These are phyloP conservation scores for Aquilaria sinensis DNA, from an alignment of 345 rosid genomes.

Conservation along the genomic window DNA sequence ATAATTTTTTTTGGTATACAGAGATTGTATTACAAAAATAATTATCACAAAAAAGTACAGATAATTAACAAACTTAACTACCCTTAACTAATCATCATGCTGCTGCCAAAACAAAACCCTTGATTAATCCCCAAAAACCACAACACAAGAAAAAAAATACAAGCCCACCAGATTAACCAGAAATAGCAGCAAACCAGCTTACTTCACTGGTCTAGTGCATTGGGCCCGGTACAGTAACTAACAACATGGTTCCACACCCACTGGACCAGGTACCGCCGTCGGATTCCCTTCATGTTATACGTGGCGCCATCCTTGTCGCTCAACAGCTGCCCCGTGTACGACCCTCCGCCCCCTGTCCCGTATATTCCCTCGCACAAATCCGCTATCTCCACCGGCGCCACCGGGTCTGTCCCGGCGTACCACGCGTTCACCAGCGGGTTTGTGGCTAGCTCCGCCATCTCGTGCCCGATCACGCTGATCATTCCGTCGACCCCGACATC, in stretches of 20 bases:
- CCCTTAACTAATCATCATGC: constrained; percentile 11
- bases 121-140: not conserved
- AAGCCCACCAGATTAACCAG: not conserved
- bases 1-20: constrained; percentile 13
- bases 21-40: constrained; percentile 15
- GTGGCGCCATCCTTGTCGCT: constrained; percentile 68
- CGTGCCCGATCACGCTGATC: constrained; percentile 94
- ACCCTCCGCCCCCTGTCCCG: constrained; percentile 97
- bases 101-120: constrained; percentile 2
- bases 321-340: constrained; percentile 83
- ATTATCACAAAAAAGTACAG: constrained; percentile 17
- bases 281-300: constrained; percentile 78
- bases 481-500: constrained; percentile 92
- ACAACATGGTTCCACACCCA: constrained; percentile 88
- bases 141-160: not conserved
- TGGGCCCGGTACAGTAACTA: constrained; percentile 90
- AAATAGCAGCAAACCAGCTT: not conserved
- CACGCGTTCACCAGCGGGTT: constrained; percentile 96
- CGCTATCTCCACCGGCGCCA: constrained; percentile 84
- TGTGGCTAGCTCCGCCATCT: constrained; percentile 91
- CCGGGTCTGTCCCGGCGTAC: constrained; percentile 94
- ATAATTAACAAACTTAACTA: constrained; percentile 27
- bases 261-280: constrained; percentile 85
- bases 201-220: constrained; percentile 66
- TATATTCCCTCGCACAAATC: constrained; percentile 97